These are phyloP conservation scores for sunflower (Helianthus annuus) DNA, from an alignment of 129 eudicot genomes.

Conservation along the genomic window HanXRQr2.0-SUNRISE NC_035444.2:21032713-21033212, in stretches of 20 bases:
- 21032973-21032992: constrained; percentile 22
- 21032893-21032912: constrained; percentile 54
- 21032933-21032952: constrained; percentile 34
- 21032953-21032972: constrained; percentile 8
- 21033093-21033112: constrained; percentile 1
- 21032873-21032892: constrained; percentile 39
- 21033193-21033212: too few relatives aligned
- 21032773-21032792: constrained; percentile 22
- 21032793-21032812: neutral
- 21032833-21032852: constrained; percentile 22
- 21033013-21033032: constrained; percentile 16
- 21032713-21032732: constrained; percentile 43
- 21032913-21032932: constrained; percentile 38
- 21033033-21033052: neutral
- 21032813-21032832: constrained; percentile 8
- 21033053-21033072: neutral
- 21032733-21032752: constrained; percentile 23
- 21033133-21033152: neutral
- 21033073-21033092: neutral
- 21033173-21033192: too few relatives aligned
- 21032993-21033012: constrained; percentile 16
- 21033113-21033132: neutral
- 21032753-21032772: constrained; percentile 25
- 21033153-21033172: too few relatives aligned
- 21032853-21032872: constrained; percentile 40